Conservation (phyloP, 129 eudicot genomes). For the Artemisia tridentata region DNA sequence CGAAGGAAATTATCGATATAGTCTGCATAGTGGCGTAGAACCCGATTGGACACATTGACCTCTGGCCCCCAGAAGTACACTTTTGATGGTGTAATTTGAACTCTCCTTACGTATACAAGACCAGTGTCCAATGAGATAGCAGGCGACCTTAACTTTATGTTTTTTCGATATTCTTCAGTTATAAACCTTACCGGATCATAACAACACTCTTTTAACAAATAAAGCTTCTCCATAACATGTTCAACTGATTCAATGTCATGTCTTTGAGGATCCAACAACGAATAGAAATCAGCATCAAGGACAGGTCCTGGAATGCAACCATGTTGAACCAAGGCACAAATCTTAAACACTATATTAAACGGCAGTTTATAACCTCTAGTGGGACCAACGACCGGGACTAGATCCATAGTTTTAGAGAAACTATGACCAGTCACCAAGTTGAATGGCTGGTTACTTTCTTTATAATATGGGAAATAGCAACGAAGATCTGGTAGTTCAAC, state of each 20-base stretch:
- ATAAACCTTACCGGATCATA: slow-evolving; percentile 64
- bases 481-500: slow-evolving; percentile 46
- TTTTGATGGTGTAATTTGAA: slow-evolving; percentile 61
- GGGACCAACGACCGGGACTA: slow-evolving; percentile 70
- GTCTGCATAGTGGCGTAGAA: slow-evolving; percentile 35
- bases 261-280: slow-evolving; percentile 54
- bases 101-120: slow-evolving; percentile 62
- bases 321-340: slow-evolving; percentile 66
- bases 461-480: slow-evolving; percentile 44
- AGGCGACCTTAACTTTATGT: slow-evolving; percentile 29
- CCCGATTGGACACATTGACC: slow-evolving; percentile 64
- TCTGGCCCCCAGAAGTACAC: slow-evolving; percentile 70
- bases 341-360: slow-evolving; percentile 48
- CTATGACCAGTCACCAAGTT: slow-evolving; percentile 38
- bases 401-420: slow-evolving; percentile 38
- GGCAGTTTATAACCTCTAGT: slow-evolving; percentile 45
- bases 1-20: slow-evolving; percentile 61
- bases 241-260: slow-evolving; percentile 42
- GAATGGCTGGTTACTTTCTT: slow-evolving; percentile 42
- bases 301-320: no score
- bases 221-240: slow-evolving; percentile 59
- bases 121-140: slow-evolving; percentile 51
- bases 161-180: slow-evolving; percentile 32
- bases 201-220: slow-evolving; percentile 52
- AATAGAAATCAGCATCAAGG: slow-evolving; percentile 48